phyloP scores from a whole-genome alignment of 2,329 filamentous ascomycete genomes.

The Neopestalotiopsis sp. region DNA sequence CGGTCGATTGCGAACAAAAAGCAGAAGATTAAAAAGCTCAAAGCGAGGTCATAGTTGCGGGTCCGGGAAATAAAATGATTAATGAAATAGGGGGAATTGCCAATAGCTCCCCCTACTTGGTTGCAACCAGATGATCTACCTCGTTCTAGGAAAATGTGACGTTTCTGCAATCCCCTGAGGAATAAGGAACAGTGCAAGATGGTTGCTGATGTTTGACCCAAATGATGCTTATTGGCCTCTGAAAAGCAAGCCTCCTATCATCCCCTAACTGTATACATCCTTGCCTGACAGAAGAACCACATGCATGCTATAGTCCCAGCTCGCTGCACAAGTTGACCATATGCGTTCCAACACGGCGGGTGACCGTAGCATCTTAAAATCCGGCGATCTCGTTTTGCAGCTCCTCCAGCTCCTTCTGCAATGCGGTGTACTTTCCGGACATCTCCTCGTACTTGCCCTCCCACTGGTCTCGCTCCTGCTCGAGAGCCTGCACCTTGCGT shows the following conservation, averaged over 20 bases:
- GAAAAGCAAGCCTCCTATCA: slow-evolving; percentile 9
- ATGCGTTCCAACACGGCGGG: background rate
- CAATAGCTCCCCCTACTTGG: slow-evolving; percentile 6
- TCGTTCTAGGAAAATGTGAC: slow-evolving; percentile 7
- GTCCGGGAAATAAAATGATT: background rate
- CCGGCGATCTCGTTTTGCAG: slow-evolving; percentile 92
- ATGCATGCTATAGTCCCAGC: background rate
- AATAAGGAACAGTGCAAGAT: background rate
- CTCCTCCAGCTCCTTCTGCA: slow-evolving; percentile 90
- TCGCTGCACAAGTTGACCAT: background rate
- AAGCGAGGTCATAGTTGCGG: slow-evolving; percentile 11
- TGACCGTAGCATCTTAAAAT: slow-evolving; percentile 61
- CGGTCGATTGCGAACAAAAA: slow-evolving; percentile 76
- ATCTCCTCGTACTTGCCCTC: slow-evolving; percentile 98
- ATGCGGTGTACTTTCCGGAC: slow-evolving; percentile 81
- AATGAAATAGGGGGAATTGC: background rate
- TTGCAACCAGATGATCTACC: background rate
- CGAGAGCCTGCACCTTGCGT: slow-evolving; percentile 97
- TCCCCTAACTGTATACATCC: slow-evolving; percentile 9
- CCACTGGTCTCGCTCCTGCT: slow-evolving; percentile 91
- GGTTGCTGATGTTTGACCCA: background rate
- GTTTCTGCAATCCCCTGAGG: slow-evolving; percentile 3
- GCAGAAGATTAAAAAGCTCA: slow-evolving; percentile 66
- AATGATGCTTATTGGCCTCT: slow-evolving; percentile 5
- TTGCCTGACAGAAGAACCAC: background rate